A percentile compares a stretch with the other conserved stretches of the same genome.
phyloP scores from a whole-genome alignment of 2,329 filamentous ascomycete species.

The Falciphora oryzae region DNA sequence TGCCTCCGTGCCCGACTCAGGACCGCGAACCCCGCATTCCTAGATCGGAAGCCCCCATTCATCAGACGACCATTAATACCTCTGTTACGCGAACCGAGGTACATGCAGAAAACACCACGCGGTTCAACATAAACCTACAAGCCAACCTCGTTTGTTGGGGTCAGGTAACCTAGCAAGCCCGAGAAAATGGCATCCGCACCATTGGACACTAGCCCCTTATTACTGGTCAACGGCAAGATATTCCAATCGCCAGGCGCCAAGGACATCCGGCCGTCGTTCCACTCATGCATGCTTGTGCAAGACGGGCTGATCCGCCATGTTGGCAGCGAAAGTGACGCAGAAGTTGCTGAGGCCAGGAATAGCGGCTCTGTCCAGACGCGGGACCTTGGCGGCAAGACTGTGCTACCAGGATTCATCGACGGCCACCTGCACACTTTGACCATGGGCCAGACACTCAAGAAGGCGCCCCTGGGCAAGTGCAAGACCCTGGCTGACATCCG shows the following conservation, averaged over 20 bases:
- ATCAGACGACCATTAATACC: neutral
- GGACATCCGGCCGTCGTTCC: slow-evolving; percentile 25
- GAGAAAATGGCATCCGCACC: neutral
- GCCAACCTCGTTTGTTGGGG: no score
- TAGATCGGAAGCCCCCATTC: neutral
- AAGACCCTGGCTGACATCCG: slow-evolving; percentile 43
- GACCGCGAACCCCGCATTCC: neutral
- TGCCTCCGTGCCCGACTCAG: neutral
- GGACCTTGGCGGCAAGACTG: slow-evolving; percentile 32
- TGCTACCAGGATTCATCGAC: slow-evolving; percentile 52
- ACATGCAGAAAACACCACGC: neutral
- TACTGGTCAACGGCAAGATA: slow-evolving; percentile 42
- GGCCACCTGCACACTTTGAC: slow-evolving; percentile 53
- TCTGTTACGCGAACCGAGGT: neutral
- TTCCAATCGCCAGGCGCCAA: slow-evolving; percentile 24
- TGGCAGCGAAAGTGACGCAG: slow-evolving; percentile 26
- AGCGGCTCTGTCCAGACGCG: slow-evolving; percentile 16
- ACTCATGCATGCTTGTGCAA: slow-evolving; percentile 30
- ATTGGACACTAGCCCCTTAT: neutral
- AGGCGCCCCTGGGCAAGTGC: slow-evolving; percentile 41
- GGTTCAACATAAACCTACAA: neutral
- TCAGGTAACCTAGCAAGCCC: no score
- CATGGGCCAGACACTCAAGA: slow-evolving; percentile 47
- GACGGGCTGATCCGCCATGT: slow-evolving; percentile 30
- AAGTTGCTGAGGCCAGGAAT: slow-evolving; percentile 23